Base-by-base conservation (phyloP, 2,329 filamentous ascomycete genomes). In the Neonectria punicea region DNA sequence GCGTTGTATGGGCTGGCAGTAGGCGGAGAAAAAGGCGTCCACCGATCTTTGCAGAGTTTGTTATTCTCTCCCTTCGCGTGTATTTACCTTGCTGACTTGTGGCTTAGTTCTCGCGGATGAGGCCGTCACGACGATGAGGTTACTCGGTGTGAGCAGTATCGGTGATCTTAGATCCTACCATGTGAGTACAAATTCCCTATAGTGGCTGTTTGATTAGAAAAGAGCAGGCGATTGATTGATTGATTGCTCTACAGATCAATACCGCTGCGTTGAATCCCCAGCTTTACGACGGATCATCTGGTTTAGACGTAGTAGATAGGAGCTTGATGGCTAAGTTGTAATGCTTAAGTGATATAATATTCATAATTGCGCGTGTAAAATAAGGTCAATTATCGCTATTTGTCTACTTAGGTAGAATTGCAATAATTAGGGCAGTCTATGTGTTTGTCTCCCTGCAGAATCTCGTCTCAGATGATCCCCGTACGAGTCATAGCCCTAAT, bases 1-100 rank as follows among this genome's bases (percentile, higher is more conserved):
- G 86, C 89, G 58, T 70, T 91, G 50, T 90, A 84, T 83, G 59
- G 66, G 6, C 60, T 68, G 5, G 66, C 55, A 11, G 66, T 58
- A 5, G 63, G 59, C 5, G 66, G 66, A 14, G 28, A 66, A 14
- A 32, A 57, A 25, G 66, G 66, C 1, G 63, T 68, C 8, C 30
- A 57, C 5, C 50, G 65, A 53, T 57, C 54, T 28, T 13, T 67
- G n/a, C 53, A 67, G 28, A 67, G 65, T 67, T 53, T 2, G 61
- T 61, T 32, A 8, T 20, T 43, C 39, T 16, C 14, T 16, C 44
- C 13, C 18, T 44, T 22, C 13, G 2, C 8, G 10, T 9, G 16
- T 11, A 28, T 18, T 46, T 20, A 10, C 41, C 14, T 28, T 43
- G 39, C 60, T 63, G 16, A 59, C 30, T 53, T 30, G n/a, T 32